phyloP scores from a whole-genome alignment of 768 basidiomycete genomes.

The Astraeus odoratus region DNA sequence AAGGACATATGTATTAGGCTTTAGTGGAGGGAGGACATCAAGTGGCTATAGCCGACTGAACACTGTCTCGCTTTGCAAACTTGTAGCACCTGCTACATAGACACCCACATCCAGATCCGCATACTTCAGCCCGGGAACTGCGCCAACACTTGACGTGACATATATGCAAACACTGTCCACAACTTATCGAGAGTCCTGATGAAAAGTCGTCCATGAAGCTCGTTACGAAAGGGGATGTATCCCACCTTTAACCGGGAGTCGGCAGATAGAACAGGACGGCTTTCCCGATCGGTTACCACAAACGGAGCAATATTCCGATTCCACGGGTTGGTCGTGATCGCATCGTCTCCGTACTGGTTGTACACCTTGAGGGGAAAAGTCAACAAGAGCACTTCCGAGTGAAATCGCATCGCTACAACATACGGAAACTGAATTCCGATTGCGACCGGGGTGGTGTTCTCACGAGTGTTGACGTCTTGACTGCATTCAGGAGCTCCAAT shows the following conservation, averaged over 20 bases:
- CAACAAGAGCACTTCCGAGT: neutral
- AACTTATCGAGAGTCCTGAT: slow-evolving; percentile 56
- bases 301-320: slow-evolving; percentile 34
- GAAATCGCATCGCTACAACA: neutral
- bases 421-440: slow-evolving; percentile 32
- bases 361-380: slow-evolving; percentile 30
- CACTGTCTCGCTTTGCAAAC: neutral
- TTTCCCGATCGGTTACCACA: slow-evolving; percentile 39
- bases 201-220: neutral
- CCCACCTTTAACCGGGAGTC: slow-evolving; percentile 69
- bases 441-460: slow-evolving; percentile 17
- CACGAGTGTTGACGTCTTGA: slow-evolving; percentile 29
- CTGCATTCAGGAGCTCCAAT: slow-evolving; percentile 65
- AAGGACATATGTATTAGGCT: neutral
- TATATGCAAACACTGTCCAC: slow-evolving; percentile 55
- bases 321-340: slow-evolving; percentile 25
- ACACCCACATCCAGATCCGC: slow-evolving; percentile 68
- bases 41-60: slow-evolving; percentile 1
- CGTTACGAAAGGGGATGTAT: neutral
- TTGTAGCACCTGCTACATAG: slow-evolving; percentile 32
- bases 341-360: slow-evolving; percentile 44
- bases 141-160: slow-evolving; percentile 64
- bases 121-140: slow-evolving; percentile 36
- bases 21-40: neutral
- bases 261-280: slow-evolving; percentile 63